Percentiles rank a stretch among this genome's conserved stretches.
phyloP scores from a whole-genome alignment of 208 protist species.

The Leishmania guyanensis region DNA sequence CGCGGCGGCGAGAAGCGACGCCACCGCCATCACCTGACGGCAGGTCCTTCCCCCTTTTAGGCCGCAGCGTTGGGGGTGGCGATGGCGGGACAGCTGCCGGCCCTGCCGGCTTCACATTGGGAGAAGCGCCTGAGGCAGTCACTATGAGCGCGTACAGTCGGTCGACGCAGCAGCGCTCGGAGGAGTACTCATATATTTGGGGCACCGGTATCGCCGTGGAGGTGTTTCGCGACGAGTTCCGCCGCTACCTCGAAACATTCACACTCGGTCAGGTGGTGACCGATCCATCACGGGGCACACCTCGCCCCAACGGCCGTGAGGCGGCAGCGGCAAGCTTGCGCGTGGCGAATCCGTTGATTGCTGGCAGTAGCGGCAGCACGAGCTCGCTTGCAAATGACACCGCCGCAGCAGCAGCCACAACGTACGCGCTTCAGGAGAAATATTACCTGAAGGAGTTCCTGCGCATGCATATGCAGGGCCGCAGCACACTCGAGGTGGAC shows the following conservation, averaged over 20 bases:
- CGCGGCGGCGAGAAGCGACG: conserved; percentile 27
- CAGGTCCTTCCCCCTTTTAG: background rate
- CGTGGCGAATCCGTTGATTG: background rate
- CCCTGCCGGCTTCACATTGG: background rate
- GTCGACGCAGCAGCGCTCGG: conserved; percentile 40
- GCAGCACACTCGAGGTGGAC: conserved; percentile 74
- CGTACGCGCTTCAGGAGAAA: conserved; percentile 22
- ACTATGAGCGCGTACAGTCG: conserved; percentile 10
- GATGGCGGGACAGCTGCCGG: background rate
- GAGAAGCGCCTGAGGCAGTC: background rate
- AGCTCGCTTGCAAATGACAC: conserved; percentile 1
- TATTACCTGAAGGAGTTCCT: conserved; percentile 81
- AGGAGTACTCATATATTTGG: conserved; percentile 91
- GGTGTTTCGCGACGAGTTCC: conserved; percentile 76
- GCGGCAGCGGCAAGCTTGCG: background rate
- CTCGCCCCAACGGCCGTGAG: background rate
- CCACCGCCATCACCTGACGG: background rate
- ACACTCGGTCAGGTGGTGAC: conserved; percentile 22
- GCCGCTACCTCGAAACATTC: conserved; percentile 82
- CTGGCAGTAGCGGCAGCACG: conserved; percentile 1
- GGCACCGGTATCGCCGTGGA: conserved; percentile 89
- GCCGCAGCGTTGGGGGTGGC: background rate
- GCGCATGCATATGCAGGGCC: conserved; percentile 73
- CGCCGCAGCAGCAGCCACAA: conserved; percentile 6
- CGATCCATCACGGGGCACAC: conserved; percentile 4